These are phyloP conservation scores for Ministeria vibrans DNA, from an alignment of 78 protist genomes.

Conservation along the genomic window DNA sequence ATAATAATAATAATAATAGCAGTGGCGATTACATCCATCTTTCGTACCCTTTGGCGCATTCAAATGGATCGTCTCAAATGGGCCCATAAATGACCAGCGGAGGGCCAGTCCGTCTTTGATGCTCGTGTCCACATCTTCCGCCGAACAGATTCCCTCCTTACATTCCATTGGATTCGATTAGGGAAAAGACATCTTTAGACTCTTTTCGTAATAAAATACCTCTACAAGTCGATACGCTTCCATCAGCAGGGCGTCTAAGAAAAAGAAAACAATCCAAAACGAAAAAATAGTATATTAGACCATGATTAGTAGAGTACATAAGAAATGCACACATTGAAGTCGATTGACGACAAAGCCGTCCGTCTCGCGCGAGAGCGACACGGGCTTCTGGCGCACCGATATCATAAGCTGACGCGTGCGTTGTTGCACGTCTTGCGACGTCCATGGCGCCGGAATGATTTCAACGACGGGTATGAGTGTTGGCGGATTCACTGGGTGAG, in stretches of 20 bases:
- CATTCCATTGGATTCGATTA: background rate
- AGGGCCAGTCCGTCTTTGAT: conserved; percentile 21
- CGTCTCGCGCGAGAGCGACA: background rate
- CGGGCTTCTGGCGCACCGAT: background rate
- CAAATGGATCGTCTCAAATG: conserved; percentile 36
- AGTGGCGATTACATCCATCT: too few species aligned
- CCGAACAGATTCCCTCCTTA: background rate
- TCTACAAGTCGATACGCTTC: background rate
- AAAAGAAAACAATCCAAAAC: too few species aligned
- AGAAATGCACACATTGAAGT: too few species aligned
- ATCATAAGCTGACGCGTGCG: background rate
- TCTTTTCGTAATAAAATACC: background rate
- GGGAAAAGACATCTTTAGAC: background rate
- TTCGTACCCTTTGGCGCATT: conserved; percentile 41
- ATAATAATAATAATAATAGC: too few species aligned
- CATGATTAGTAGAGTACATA: too few species aligned
- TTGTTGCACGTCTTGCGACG: background rate
- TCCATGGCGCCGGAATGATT: conserved; percentile 6
- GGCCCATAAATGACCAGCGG: conserved; percentile 48
- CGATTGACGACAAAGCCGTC: conserved; percentile 8
- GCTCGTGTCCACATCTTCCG: background rate
- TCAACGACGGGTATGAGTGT: conserved; percentile 7
- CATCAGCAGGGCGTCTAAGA: conserved; percentile 5
- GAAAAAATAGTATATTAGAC: too few species aligned
- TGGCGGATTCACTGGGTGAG: conserved; percentile 6